phyloP scores from a whole-genome alignment of 169 alveolate genomes.

The Plasmodium vinckei region DNA sequence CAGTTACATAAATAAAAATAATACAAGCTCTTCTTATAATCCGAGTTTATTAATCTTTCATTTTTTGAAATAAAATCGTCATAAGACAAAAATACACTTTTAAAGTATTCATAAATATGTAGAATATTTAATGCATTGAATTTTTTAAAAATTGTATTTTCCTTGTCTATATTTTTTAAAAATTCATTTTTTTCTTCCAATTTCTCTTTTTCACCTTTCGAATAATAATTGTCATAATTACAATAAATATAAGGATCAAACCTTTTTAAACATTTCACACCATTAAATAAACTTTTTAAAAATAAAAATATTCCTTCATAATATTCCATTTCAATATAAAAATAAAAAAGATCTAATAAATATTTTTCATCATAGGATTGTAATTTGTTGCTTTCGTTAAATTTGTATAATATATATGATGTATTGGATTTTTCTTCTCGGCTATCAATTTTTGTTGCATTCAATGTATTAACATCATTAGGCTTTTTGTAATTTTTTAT shows the following conservation, averaged over 20 bases:
- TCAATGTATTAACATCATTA: no score
- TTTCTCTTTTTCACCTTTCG: background rate
- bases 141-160: conserved; percentile 5
- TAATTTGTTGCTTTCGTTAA: conserved; percentile 30
- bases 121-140: conserved; percentile 41
- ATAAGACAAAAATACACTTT: conserved; percentile 39
- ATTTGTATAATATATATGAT: conserved; percentile 1
- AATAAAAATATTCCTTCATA: conserved; percentile 55
- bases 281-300: conserved; percentile 44
- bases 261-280: conserved; percentile 14
- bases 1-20: conserved; percentile 13
- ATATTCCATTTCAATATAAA: conserved; percentile 24
- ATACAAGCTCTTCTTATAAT: conserved; percentile 16
- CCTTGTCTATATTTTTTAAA: conserved; percentile 1
- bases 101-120: conserved; percentile 51
- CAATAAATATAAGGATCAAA: conserved; percentile 43
- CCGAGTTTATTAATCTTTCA: background rate
- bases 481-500: no score
- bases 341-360: conserved; percentile 49
- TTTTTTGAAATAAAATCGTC: conserved; percentile 34
- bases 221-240: conserved; percentile 18
- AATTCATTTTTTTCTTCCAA: background rate
- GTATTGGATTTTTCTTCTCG: background rate
- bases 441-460: background rate
- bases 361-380: conserved; percentile 9